Conservation (phyloP, 1,284 basidiomycete species). For the Cryptococcus floricola region DNA sequence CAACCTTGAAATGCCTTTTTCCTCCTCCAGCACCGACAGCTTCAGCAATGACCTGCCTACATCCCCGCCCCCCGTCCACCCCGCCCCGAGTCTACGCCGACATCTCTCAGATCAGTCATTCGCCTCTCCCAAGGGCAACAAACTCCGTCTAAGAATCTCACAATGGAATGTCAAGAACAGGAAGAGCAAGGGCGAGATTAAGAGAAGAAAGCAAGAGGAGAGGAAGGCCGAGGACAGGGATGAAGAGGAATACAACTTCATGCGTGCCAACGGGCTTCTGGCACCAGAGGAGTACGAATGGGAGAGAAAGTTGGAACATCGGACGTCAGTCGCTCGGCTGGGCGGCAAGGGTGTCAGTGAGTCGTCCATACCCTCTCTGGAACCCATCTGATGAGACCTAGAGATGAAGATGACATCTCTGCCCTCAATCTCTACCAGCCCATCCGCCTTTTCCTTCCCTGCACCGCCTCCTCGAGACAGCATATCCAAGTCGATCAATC, state of each 20-base stretch:
- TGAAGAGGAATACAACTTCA: neutral
- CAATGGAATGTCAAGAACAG: neutral
- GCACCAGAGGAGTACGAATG: neutral
- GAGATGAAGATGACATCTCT: constrained; percentile 1
- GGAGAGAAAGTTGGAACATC: neutral
- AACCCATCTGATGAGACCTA: neutral
- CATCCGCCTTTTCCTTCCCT: neutral
- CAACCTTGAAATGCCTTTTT: too few species aligned
- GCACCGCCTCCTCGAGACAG: neutral
- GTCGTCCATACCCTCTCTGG: neutral
- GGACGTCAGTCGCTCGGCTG: neutral
- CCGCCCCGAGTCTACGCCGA: neutral
- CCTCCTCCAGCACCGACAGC: too few species aligned
- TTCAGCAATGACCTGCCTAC: too few species aligned
- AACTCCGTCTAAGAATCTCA: neutral
- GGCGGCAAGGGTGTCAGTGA: neutral
- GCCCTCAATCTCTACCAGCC: neutral
- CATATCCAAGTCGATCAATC: neutral
- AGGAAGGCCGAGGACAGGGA: neutral
- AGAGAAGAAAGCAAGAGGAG: neutral
- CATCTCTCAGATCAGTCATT: neutral
- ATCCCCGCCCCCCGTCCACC: too few species aligned
- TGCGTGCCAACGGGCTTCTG: neutral
- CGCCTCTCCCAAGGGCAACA: neutral
- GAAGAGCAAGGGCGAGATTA: neutral